Base-by-base conservation (phyloP, 2,329 filamentous ascomycete genomes). In the Cladosporium oxysporum region DNA sequence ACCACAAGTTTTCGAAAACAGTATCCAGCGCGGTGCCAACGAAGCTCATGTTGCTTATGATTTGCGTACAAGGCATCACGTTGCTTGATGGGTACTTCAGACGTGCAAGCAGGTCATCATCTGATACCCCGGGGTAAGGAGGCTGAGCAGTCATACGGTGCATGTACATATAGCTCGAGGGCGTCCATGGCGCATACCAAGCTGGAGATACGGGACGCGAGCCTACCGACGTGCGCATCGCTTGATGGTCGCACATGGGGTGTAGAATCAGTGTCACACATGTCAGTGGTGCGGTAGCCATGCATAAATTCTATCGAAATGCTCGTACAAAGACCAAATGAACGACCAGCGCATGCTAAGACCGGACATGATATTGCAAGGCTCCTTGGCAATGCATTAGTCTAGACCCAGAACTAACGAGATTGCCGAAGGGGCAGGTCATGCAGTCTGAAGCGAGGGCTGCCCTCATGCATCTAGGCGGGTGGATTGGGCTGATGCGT, bases 131-230 rank as follows among this genome's bases (percentile, higher is more conserved):
- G 21, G 41, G 8, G 10, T 21, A 23, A 35, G 31, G 49, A 53
- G 60, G 61, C 61, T 63, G 33, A 63, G 61, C 18, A 10, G 61
- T 63, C 61, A 63, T 35, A 37, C 21, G 61, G 28, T 47, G 50
- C 35, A 21, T 31, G 10, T 18, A 23, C 59, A 8, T 12, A 26
- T 12, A 26, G 26, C 59, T 52, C 23, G 59, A 26, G 29, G 58
- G 59, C 44, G 44, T 62, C 21, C 16, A 33, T 29, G 18, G 29
- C 21, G 28, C 58, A 33, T 50, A 50, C 18, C 4, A 35, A 62
- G 49, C 60, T 62, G 60, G 60, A 53, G 33, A 26, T 26, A 5
- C 44, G 59, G 59, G n/a, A 62, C 59, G 59, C 26, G 33, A 58
- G 55, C 55, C 55, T 37, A 16, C 31, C 55, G 31, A 58, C 5